Percentiles rank a stretch among this genome's conserved stretches.
phyloP scores from a whole-genome alignment of 495 filamentous ascomycete genomes.

The Friedmanniomyces simplex region DNA sequence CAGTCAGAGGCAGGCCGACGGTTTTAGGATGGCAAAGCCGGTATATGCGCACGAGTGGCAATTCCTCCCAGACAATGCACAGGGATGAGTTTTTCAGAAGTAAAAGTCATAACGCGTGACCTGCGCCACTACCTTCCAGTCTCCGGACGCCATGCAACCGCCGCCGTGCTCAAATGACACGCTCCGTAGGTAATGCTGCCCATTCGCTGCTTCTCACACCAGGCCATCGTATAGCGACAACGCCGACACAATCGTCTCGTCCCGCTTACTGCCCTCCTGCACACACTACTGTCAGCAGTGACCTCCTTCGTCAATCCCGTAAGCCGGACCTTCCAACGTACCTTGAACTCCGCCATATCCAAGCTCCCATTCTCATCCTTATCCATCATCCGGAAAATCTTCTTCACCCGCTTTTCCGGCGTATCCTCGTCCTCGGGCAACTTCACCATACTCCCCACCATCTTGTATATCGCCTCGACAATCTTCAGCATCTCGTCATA shows the following conservation, averaged over 20 bases:
- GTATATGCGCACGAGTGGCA: too few relatives aligned
- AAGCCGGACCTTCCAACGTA: not conserved
- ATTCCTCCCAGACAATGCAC: not conserved
- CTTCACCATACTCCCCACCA: constrained; percentile 99
- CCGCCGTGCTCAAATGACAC: not conserved
- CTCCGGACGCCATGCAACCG: not conserved
- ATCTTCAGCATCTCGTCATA: constrained; percentile 99
- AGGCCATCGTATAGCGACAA: constrained; percentile 92
- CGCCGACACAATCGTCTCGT: constrained; percentile 98
- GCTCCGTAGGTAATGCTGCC: not conserved
- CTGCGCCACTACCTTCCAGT: not conserved
- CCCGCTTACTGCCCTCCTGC: constrained; percentile 83
- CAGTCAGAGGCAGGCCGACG: too few relatives aligned
- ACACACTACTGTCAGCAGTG: not conserved
- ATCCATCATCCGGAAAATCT: constrained; percentile 99
- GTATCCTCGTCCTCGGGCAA: constrained; percentile 97
- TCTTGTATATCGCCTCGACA: constrained; percentile 99
- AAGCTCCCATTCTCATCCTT: constrained; percentile 96
- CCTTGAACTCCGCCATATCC: constrained; percentile 91
- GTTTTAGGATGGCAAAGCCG: too few relatives aligned
- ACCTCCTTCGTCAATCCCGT: not conserved
- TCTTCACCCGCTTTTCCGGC: constrained; percentile 91
- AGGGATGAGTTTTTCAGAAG: not conserved
- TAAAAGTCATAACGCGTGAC: not conserved
- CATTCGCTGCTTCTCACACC: constrained; percentile 42